Conservation (phyloP, 345 rosid species). For the Cardamine occulta region DNA sequence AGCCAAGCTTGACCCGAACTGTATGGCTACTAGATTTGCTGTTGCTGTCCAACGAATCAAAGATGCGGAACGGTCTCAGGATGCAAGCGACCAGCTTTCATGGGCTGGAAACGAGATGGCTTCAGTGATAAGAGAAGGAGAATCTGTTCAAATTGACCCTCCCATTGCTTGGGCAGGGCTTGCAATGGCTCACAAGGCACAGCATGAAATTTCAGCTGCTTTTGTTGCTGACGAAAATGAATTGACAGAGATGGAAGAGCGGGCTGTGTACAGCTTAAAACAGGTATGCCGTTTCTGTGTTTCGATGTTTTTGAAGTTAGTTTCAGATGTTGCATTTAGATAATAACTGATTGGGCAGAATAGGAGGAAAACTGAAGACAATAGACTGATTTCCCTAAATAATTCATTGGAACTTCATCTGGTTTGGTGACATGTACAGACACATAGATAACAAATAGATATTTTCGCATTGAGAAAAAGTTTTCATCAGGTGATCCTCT, state of each 20-base stretch:
- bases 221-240: conserved; percentile 66
- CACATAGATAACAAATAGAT: not conserved
- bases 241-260: conserved; percentile 67
- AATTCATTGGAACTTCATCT: not conserved
- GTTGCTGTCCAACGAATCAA: conserved; percentile 88
- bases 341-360: not conserved
- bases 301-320: conserved; percentile 21
- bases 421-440: not conserved
- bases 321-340: conserved; percentile 5
- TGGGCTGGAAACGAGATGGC: conserved; percentile 99
- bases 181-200: conserved; percentile 88
- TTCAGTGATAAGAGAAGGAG: conserved; percentile 91
- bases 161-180: conserved; percentile 95
- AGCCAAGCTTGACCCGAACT: conserved; percentile 88
- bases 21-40: conserved; percentile 92
- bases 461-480: not conserved
- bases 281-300: conserved; percentile 56
- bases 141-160: conserved; percentile 70
- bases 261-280: conserved; percentile 77
- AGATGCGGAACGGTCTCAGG: conserved; percentile 96
- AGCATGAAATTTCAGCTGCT: conserved; percentile 89
- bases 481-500: conserved; percentile 14
- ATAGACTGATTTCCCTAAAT: not conserved
- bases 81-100: conserved; percentile 78
- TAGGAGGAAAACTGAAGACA: not conserved